phyloP scores from a whole-genome alignment of 1,284 basidiomycete species.

The Pseudozyma hubeiensis region DNA sequence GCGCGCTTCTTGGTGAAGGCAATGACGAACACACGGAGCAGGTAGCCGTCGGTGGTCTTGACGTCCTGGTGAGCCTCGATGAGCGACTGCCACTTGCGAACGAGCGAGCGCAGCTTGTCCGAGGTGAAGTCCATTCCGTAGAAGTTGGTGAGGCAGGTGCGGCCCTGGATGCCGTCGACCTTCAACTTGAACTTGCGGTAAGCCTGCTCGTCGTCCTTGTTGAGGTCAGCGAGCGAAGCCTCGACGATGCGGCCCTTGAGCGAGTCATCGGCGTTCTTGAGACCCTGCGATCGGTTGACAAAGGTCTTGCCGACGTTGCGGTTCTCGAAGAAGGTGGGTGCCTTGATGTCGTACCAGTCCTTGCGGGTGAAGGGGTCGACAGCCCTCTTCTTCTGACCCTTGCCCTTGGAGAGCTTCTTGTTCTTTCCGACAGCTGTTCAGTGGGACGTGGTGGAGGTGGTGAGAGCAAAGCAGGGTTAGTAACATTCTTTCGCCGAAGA shows the following conservation, averaged over 20 bases:
- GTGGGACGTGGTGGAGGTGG: background rate
- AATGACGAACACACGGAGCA: constrained; percentile 97
- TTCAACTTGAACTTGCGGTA: constrained; percentile 99
- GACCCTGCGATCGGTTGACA: constrained; percentile 96
- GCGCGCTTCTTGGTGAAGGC: constrained; percentile 98
- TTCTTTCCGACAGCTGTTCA: constrained; percentile 76
- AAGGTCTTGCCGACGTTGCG: constrained; percentile 98
- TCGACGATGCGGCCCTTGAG: constrained; percentile 97
- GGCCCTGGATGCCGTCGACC: constrained; percentile 97
- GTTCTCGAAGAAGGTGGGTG: constrained; percentile 96
- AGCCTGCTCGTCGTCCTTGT: constrained; percentile 99
- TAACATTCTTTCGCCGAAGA: background rate
- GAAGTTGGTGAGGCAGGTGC: constrained; percentile 99
- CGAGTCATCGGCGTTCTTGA: constrained; percentile 99
- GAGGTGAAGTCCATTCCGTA: constrained; percentile 99
- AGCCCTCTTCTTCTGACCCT: constrained; percentile 98
- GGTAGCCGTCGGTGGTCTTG: constrained; percentile 99
- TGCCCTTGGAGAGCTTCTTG: constrained; percentile 99
- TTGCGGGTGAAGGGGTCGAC: constrained; percentile 99
- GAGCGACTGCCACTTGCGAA: constrained; percentile 99
- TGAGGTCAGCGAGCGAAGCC: constrained; percentile 95
- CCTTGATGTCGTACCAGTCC: constrained; percentile 99
- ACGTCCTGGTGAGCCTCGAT: constrained; percentile 99
- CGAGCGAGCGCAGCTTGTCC: constrained; percentile 99
- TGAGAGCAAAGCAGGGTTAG: constrained; percentile 6